Conservation (phyloP, 768 basidiomycete species). For the Tricholomella constricta region DNA sequence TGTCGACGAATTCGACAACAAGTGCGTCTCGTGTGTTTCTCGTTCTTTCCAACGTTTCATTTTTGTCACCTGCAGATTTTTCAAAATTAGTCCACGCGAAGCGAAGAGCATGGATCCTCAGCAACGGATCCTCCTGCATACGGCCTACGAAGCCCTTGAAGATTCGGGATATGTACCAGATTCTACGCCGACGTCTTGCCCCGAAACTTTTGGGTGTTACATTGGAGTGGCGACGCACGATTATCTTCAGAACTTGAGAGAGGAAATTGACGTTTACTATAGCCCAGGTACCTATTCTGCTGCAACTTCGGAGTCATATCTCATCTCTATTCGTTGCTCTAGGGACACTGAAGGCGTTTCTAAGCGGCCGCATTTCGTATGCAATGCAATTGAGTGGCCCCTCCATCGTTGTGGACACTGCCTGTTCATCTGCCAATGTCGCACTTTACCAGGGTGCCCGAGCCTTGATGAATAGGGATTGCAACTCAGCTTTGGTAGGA, state of each 20-base stretch:
- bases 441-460: slow-evolving; percentile 72
- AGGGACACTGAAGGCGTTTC: slow-evolving; percentile 71
- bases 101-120: slow-evolving; percentile 79
- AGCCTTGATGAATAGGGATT: slow-evolving; percentile 63
- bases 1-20: slow-evolving; percentile 63
- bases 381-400: slow-evolving; percentile 70
- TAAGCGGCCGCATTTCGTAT: slow-evolving; percentile 73
- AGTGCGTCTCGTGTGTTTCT: slow-evolving; percentile 23
- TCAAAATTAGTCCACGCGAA: slow-evolving; percentile 73
- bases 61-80: slow-evolving; percentile 44
- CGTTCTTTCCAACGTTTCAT: neutral
- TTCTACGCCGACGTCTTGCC: slow-evolving; percentile 50
- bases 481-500: slow-evolving; percentile 68
- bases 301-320: neutral
- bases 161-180: slow-evolving; percentile 70
- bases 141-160: slow-evolving; percentile 69
- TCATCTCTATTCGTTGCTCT: neutral
- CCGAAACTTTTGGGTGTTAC: slow-evolving; percentile 62
- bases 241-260: slow-evolving; percentile 63
- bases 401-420: slow-evolving; percentile 71
- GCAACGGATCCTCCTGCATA: slow-evolving; percentile 66
- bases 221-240: slow-evolving; percentile 73
- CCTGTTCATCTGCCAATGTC: slow-evolving; percentile 71
- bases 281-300: slow-evolving; percentile 51
- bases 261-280: slow-evolving; percentile 71